Evolutionary conservation across 345 rosid species (phyloP).

Genomic region (Syzygium jambos): DNA sequence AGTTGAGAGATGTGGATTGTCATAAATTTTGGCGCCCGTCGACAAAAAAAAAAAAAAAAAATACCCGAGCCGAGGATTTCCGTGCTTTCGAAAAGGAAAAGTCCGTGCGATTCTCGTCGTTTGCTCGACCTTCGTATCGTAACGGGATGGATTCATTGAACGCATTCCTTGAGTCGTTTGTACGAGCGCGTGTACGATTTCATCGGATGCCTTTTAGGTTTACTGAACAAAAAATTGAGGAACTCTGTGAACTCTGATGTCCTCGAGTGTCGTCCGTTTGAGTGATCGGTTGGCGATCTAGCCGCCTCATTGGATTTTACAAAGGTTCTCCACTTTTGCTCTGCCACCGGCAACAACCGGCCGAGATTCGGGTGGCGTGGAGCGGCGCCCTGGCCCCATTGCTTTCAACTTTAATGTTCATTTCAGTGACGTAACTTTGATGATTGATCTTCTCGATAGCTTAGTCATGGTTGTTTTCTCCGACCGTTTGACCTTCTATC

Average conservation of each 20-base stretch:
- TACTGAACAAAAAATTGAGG: too few species aligned
- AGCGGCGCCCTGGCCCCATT: accelerated
- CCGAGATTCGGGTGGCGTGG: background rate
- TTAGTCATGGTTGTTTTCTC: too few species aligned
- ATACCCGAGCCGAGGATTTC: too few species aligned
- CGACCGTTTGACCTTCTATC: background rate
- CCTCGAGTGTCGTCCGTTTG: background rate
- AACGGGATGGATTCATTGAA: background rate
- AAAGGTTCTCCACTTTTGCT: background rate
- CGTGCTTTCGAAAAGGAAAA: background rate
- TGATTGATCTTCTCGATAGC: background rate
- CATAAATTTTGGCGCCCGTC: background rate
- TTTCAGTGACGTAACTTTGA: background rate
- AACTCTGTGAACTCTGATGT: background rate
- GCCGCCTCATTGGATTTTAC: accelerated
- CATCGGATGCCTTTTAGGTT: background rate
- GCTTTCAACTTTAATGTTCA: background rate
- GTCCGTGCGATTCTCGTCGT: background rate
- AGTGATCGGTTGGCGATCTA: accelerated
- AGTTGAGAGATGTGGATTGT: background rate
- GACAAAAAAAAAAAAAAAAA: background rate
- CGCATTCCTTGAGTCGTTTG: accelerated
- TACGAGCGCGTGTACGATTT: accelerated
- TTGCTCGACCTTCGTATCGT: background rate
- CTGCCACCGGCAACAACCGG: accelerated